Evolutionary conservation across 495 filamentous ascomycete species (phyloP).

Genomic region (Aspergillus steynii): DNA sequence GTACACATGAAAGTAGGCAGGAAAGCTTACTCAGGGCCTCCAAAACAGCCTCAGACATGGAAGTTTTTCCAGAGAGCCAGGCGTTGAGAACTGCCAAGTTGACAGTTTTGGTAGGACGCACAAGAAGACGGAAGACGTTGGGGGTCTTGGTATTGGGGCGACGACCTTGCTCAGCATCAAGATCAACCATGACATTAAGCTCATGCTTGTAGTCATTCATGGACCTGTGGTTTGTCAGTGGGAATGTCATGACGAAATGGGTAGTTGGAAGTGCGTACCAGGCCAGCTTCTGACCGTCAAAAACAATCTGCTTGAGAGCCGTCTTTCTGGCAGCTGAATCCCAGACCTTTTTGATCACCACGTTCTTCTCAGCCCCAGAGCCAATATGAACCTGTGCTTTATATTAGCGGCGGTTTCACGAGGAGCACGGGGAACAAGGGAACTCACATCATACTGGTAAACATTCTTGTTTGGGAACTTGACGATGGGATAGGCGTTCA

Average conservation of each 20-base stretch:
- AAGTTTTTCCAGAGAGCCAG: conserved; percentile 61
- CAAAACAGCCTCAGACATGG: conserved; percentile 63
- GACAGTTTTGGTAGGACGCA: conserved; percentile 60
- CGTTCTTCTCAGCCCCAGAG: conserved; percentile 59
- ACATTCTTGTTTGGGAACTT: conserved; percentile 54
- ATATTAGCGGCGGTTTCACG: conserved; percentile 8
- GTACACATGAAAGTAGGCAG: background rate
- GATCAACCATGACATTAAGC: conserved; percentile 56
- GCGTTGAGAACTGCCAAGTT: conserved; percentile 60
- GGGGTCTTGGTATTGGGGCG: conserved; percentile 24
- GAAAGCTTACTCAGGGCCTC: conserved; percentile 69
- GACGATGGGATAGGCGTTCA: conserved; percentile 76
- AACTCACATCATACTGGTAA: conserved; percentile 85
- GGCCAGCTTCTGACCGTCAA: conserved; percentile 74
- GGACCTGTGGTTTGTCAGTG: conserved; percentile 31
- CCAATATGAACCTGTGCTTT: conserved; percentile 59
- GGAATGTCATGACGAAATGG: background rate
- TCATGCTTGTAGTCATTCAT: conserved; percentile 36
- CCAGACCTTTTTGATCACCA: conserved; percentile 74
- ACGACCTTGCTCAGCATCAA: conserved; percentile 59
- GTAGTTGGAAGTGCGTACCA: conserved; percentile 56
- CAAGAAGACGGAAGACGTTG: conserved; percentile 56
- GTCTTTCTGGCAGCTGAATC: conserved; percentile 56
- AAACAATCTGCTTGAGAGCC: conserved; percentile 62
- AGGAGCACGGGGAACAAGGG: background rate